These are phyloP conservation scores for Globisporangium lucens DNA, from an alignment of 352 stramenopile genomes.

Conservation along the genomic window DNA sequence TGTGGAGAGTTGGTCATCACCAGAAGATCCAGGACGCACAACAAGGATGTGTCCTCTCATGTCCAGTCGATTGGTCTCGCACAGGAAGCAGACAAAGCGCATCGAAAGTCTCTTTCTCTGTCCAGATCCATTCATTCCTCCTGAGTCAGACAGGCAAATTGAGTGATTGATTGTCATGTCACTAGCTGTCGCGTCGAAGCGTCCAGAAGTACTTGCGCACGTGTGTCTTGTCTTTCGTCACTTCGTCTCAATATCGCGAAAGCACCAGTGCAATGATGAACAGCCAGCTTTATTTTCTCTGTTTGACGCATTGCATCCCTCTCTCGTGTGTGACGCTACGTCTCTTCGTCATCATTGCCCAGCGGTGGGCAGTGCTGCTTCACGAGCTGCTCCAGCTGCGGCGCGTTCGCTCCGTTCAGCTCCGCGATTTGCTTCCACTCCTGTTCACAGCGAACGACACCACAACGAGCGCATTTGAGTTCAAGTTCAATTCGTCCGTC, in stretches of 20 bases:
- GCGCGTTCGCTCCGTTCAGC: constrained; percentile 55
- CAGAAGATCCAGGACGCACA: neutral
- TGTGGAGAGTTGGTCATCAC: neutral
- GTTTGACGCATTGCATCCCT: neutral
- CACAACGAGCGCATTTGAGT: neutral
- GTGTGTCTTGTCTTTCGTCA: neutral
- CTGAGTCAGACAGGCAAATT: neutral
- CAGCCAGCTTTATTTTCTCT: neutral
- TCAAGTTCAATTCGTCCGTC: neutral
- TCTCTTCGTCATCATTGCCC: constrained; percentile 51
- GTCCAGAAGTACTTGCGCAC: neutral
- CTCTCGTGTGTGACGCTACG: constrained; percentile 10
- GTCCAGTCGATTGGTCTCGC: neutral
- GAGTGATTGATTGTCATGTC: neutral
- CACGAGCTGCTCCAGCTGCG: constrained; percentile 57
- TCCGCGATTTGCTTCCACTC: constrained; percentile 58
- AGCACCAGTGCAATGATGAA: neutral
- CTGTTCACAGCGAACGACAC: constrained; percentile 18
- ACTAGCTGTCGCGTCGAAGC: neutral
- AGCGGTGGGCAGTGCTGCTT: constrained; percentile 59
- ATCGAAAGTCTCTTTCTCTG: neutral
- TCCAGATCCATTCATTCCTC: neutral
- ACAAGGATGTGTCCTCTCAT: neutral
- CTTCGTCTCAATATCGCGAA: neutral
- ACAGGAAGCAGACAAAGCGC: neutral